These are phyloP conservation scores for Alternaria sp. DNA, from an alignment of 2,329 filamentous ascomycete genomes.

Conservation along the genomic window DNA sequence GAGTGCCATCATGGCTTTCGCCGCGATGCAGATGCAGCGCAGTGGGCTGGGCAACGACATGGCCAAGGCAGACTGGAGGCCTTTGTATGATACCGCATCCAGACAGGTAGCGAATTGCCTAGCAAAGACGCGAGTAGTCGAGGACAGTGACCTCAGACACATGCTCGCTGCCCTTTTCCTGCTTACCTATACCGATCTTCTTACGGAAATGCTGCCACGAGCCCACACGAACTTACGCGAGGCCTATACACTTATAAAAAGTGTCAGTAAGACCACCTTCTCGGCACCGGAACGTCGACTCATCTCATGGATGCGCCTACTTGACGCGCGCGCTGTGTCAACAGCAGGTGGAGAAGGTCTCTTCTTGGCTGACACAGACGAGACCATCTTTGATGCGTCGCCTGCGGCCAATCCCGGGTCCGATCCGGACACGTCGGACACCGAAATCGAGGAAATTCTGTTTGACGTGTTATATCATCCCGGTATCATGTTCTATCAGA, in stretches of 20 bases:
- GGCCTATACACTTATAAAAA: slow-evolving; percentile 57
- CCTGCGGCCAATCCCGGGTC: slow-evolving; percentile 45
- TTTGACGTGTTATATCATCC: slow-evolving; percentile 64
- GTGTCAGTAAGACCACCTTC: slow-evolving; percentile 26
- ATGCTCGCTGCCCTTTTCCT: slow-evolving; percentile 61
- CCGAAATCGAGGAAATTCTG: slow-evolving; percentile 56
- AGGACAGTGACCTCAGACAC: slow-evolving; percentile 43
- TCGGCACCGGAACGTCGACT: slow-evolving; percentile 54
- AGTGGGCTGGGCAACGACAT: slow-evolving; percentile 43
- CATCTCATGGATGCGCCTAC: slow-evolving; percentile 61
- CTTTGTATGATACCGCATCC: slow-evolving; percentile 40
- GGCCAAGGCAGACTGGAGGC: slow-evolving; percentile 40
- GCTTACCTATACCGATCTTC: slow-evolving; percentile 59
- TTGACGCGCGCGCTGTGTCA: slow-evolving; percentile 63
- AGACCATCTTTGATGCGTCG: slow-evolving; percentile 55
- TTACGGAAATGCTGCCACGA: slow-evolving; percentile 25
- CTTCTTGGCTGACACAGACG: slow-evolving; percentile 59
- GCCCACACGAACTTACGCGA: slow-evolving; percentile 55
- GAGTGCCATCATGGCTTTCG: slow-evolving; percentile 60
- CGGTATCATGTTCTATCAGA: slow-evolving; percentile 63
- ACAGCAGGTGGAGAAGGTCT: slow-evolving; percentile 62
- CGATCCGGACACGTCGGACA: slow-evolving; percentile 35
- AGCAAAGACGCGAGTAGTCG: slow-evolving; percentile 18
- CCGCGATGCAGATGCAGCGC: slow-evolving; percentile 51
- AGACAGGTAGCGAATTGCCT: slow-evolving; percentile 32